Conservation (phyloP, 768 basidiomycete genomes). For the Tricholomella constricta region DNA sequence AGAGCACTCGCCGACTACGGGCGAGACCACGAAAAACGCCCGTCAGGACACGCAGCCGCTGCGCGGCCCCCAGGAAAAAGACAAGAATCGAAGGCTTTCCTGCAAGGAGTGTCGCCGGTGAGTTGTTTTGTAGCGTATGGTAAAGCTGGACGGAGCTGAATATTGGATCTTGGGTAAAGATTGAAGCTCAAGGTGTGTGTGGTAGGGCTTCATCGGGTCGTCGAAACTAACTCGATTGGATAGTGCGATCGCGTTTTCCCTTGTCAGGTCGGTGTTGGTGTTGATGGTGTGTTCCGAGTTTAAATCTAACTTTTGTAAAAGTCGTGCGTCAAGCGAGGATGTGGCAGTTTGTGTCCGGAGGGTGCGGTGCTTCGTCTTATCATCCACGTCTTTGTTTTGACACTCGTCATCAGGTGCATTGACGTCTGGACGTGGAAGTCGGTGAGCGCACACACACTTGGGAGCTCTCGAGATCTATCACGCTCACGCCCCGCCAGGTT, state of each 20-base stretch:
- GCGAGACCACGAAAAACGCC: background rate
- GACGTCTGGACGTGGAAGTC: constrained; percentile 65
- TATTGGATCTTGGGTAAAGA: constrained; percentile 26
- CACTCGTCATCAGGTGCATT: constrained; percentile 45
- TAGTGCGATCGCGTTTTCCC: constrained; percentile 69
- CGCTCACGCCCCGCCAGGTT: constrained; percentile 40
- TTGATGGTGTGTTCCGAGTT: constrained; percentile 3
- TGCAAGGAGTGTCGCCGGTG: constrained; percentile 56
- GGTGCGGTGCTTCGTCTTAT: constrained; percentile 33
- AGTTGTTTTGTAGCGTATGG: constrained; percentile 11
- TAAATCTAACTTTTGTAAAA: constrained; percentile 26
- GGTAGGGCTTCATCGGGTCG: background rate
- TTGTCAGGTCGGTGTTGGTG: constrained; percentile 44
- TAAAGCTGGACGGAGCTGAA: background rate
- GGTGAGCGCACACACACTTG: constrained; percentile 37
- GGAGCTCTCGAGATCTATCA: background rate
- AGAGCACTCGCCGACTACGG: background rate
- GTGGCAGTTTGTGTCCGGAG: constrained; percentile 63
- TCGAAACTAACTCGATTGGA: constrained; percentile 6
- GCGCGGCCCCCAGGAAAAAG: constrained; percentile 37
- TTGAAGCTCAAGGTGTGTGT: constrained; percentile 49
- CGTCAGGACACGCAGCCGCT: constrained; percentile 10
- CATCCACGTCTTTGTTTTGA: constrained; percentile 5
- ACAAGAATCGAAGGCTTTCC: constrained; percentile 46
- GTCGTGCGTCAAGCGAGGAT: constrained; percentile 69